Evolutionary conservation across 208 protist genomes (phyloP).

Genomic region (Trypanosomatidae sp.): DNA sequence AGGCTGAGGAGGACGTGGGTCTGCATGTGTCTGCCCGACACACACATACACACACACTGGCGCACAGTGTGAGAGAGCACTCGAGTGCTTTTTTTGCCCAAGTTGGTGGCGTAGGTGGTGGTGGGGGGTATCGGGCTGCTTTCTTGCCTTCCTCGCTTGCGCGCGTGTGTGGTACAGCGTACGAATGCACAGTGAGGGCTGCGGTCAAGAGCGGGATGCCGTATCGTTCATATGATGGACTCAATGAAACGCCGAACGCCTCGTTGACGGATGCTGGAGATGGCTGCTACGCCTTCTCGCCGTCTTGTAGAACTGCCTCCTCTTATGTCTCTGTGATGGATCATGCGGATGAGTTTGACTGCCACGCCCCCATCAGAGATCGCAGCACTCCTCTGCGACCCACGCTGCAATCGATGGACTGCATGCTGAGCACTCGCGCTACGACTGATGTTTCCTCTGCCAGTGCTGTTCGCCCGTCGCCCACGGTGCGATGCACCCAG

Average conservation of each 20-base stretch:
- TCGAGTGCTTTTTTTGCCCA: background rate
- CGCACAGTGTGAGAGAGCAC: background rate
- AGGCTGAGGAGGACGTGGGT: background rate
- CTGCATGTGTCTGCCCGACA: background rate
- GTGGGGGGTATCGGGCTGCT: background rate
- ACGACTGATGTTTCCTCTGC: background rate
- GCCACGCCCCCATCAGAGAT: slow-evolving; percentile 15
- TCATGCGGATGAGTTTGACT: slow-evolving; percentile 20
- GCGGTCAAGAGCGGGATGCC: background rate
- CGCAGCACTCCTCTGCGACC: background rate
- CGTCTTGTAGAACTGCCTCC: slow-evolving; percentile 16
- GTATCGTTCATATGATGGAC: background rate
- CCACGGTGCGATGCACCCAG: background rate
- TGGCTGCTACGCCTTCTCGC: slow-evolving; percentile 32
- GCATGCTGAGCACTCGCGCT: background rate
- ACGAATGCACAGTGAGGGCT: background rate
- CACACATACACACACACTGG: background rate
- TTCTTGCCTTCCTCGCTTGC: background rate
- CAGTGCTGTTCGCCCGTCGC: background rate
- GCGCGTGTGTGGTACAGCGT: background rate
- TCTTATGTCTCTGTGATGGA: slow-evolving; percentile 23
- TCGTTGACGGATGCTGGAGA: background rate
- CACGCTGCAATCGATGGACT: background rate
- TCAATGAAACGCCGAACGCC: slow-evolving; percentile 2
- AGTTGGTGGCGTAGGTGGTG: background rate